phyloP scores from a whole-genome alignment of 352 stramenopile genomes.

The Phytophthora litchii region DNA sequence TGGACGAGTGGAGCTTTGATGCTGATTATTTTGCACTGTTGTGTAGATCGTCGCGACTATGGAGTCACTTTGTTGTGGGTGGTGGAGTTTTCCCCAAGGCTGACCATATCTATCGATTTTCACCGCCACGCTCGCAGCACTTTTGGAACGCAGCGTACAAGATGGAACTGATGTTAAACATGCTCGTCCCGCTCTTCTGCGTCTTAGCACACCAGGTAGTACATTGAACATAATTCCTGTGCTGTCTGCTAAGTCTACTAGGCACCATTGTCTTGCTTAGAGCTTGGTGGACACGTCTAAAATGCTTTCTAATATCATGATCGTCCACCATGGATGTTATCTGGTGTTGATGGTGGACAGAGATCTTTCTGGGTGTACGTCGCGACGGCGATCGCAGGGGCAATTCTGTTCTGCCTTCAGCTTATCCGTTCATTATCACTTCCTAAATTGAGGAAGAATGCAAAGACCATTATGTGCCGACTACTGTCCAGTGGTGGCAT shows the following conservation, averaged over 20 bases:
- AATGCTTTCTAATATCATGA: constrained; percentile 23
- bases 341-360: constrained; percentile 32
- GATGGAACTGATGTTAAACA: constrained; percentile 81
- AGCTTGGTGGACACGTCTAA: constrained; percentile 8
- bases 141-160: constrained; percentile 85
- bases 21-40: constrained; percentile 8
- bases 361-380: constrained; percentile 84
- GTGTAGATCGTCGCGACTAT: constrained; percentile 71
- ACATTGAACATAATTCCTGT: constrained; percentile 14
- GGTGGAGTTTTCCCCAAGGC: constrained; percentile 74
- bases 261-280: constrained; percentile 1
- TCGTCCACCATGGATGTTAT: constrained; percentile 10
- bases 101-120: constrained; percentile 82
- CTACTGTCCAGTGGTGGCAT: constrained; percentile 70
- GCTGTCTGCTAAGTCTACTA: background rate
- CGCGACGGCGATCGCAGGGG: constrained; percentile 60
- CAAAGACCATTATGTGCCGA: constrained; percentile 77
- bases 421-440: constrained; percentile 80
- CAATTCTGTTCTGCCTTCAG: constrained; percentile 62
- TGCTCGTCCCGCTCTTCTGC: constrained; percentile 79
- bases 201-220: constrained; percentile 81
- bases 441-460: constrained; percentile 64
- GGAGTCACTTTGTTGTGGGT: constrained; percentile 75
- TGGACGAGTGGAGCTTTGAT: background rate
- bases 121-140: constrained; percentile 65